A percentile compares a stretch with the other conserved stretches of the same genome.
These are phyloP conservation scores for Calocybe gangraenosa DNA, from an alignment of 768 basidiomycete genomes.

Conservation along the genomic window DNA sequence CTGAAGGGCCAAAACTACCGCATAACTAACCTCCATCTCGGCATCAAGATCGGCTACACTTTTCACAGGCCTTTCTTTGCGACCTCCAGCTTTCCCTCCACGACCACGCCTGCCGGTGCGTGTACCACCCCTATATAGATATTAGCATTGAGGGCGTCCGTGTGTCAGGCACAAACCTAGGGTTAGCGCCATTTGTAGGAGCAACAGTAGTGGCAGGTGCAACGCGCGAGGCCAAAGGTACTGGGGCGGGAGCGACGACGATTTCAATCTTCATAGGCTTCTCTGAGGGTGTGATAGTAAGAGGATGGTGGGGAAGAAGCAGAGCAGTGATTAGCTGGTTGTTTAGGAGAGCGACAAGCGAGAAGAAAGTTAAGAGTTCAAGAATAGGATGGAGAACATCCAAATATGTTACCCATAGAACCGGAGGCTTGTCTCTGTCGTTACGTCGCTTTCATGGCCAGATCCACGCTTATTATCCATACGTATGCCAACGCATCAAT, in stretches of 20 bases:
- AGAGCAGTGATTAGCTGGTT: slow-evolving; percentile 44
- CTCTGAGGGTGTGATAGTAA: slow-evolving; percentile 54
- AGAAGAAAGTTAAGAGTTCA: slow-evolving; percentile 37
- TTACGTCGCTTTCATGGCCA: slow-evolving; percentile 8
- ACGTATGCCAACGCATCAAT: not conserved
- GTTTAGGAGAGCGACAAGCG: slow-evolving; percentile 34
- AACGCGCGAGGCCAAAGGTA: slow-evolving; percentile 78
- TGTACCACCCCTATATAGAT: slow-evolving; percentile 26
- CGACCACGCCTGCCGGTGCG: slow-evolving; percentile 46
- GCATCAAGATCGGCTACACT: slow-evolving; percentile 90
- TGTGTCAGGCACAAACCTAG: slow-evolving; percentile 25
- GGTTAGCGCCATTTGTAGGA: slow-evolving; percentile 23
- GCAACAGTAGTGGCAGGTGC: slow-evolving; percentile 55
- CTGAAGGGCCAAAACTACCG: not conserved
- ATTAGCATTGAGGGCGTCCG: not conserved
- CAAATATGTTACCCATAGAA: slow-evolving; percentile 34
- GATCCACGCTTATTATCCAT: slow-evolving; percentile 14
- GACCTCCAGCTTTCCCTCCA: slow-evolving; percentile 34
- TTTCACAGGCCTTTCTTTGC: slow-evolving; percentile 71
- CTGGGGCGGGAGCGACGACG: slow-evolving; percentile 77
- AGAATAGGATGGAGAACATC: slow-evolving; percentile 21
- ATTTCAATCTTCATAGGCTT: slow-evolving; percentile 99
- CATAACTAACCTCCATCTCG: slow-evolving; percentile 83
- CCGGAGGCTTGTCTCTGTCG: slow-evolving; percentile 39
- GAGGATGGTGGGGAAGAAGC: slow-evolving; percentile 30